Evolutionary conservation across 108 stramenopile species (phyloP).

Genomic region (Pseudonitzschia multiseries): DNA sequence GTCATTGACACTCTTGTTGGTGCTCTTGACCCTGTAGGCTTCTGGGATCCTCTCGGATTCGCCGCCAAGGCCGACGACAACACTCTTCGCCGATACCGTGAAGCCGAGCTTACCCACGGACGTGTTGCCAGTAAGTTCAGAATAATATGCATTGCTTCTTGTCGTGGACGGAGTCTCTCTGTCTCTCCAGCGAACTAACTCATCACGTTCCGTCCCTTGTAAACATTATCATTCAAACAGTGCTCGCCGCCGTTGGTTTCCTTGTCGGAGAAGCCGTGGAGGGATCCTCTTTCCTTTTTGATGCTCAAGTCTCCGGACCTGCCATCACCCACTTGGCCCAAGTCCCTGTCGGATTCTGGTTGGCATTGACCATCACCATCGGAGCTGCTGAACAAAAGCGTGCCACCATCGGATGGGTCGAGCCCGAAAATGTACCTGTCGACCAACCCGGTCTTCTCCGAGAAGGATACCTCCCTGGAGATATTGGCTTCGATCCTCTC

Average conservation of each 20-base stretch:
- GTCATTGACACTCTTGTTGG: slow-evolving; percentile 40
- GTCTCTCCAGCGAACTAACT: neutral
- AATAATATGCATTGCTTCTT: slow-evolving; percentile 33
- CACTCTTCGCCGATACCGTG: slow-evolving; percentile 82
- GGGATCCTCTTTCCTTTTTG: slow-evolving; percentile 75
- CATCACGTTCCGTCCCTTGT: neutral
- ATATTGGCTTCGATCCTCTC: slow-evolving; percentile 81
- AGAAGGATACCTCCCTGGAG: slow-evolving; percentile 70
- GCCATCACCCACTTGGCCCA: slow-evolving; percentile 89
- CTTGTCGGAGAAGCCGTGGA: slow-evolving; percentile 78
- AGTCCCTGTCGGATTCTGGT: slow-evolving; percentile 49
- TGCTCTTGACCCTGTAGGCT: slow-evolving; percentile 52
- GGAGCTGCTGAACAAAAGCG: slow-evolving; percentile 57
- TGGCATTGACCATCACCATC: slow-evolving; percentile 59
- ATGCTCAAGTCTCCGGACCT: slow-evolving; percentile 77
- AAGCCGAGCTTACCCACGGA: slow-evolving; percentile 87
- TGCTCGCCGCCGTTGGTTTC: slow-evolving; percentile 64
- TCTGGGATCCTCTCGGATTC: slow-evolving; percentile 75
- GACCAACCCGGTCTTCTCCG: slow-evolving; percentile 60
- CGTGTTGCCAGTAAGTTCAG: slow-evolving; percentile 51
- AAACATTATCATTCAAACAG: slow-evolving; percentile 1
- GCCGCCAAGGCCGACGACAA: slow-evolving; percentile 69
- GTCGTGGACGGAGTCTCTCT: neutral
- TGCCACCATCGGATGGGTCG: slow-evolving; percentile 70
- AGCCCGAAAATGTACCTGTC: slow-evolving; percentile 51